Base-by-base conservation (phyloP, 2,329 filamentous ascomycete species). In the Fusarium papillatum region DNA sequence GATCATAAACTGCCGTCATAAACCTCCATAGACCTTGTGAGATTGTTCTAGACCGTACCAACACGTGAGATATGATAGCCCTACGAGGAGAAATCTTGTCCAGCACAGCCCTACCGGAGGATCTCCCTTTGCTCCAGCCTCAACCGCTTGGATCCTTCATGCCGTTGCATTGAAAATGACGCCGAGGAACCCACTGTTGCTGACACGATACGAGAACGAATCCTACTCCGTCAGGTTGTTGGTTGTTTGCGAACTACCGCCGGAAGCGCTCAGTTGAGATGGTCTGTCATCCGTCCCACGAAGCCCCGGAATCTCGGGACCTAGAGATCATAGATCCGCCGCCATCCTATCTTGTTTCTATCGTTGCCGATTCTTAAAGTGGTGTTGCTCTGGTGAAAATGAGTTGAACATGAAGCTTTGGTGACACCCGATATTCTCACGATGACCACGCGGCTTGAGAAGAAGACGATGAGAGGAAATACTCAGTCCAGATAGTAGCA, bases 231-330 rank as follows among this genome's bases (percentile, higher is more conserved):
- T 31, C n/a, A 2, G 2, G 17, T 31, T 55, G 19, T 14, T 31
- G 4, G 17, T 9, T 14, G 7, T 14, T 31, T n/a, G 31, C n/a
- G 17, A 13, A 13, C 31, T 53, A 13, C 50, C 50, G 26, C 50
- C 11, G 3, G 17, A 2, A n/a, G 50, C 26, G 26, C 50, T 5
- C 26, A 13, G 26, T 8, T 5, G 17, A n/a, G 26, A 10, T 55
- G n/a, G 2, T 5, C 17, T 10, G 26, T n/a, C 26, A n/a, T 31
- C 16, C 0, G 13, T 2, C 3, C n/a, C 10, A 31, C 8, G 24
- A 31, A 29, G 11, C 9, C 4, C 46, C 2, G 16, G 19, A 19
- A 19, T 29, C 17, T 53, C 24, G 16, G 48, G 24, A 53, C 24
- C 16, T 16, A 53, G 10, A 50, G 43, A 48, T 9, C 10, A 16